These are phyloP conservation scores for Sechiopsis laciniata DNA, from an alignment of 306 rosid species.

Conservation along the genomic window DNA sequence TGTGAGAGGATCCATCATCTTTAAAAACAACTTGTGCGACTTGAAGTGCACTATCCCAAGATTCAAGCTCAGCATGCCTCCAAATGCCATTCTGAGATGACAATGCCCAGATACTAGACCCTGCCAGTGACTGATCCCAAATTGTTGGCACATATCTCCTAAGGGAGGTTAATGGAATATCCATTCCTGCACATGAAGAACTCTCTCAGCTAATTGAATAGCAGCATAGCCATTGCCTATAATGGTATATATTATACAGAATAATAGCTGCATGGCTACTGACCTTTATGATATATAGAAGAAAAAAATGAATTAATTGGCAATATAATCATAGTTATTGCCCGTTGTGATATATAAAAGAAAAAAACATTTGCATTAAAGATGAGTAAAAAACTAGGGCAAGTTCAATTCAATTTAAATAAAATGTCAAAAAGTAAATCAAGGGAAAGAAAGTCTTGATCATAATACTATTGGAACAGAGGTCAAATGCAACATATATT, in stretches of 20 bases:
- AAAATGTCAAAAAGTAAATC: not conserved
- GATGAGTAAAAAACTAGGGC: conserved; percentile 14
- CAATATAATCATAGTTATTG: not conserved
- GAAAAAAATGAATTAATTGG: not conserved
- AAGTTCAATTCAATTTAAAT: not conserved
- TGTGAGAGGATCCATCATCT: conserved; percentile 67
- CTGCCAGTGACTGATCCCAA: conserved; percentile 67
- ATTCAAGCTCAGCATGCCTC: conserved; percentile 88
- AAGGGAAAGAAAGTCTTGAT: not conserved
- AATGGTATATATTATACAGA: conserved; percentile 1
- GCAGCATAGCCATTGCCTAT: not conserved
- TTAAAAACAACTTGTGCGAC: conserved; percentile 75
- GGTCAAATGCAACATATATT: not conserved
- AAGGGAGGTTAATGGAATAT: conserved; percentile 59
- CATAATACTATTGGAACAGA: not conserved
- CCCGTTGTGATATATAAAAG: no score
- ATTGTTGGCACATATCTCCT: conserved; percentile 57
- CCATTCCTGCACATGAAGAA: conserved; percentile 54
- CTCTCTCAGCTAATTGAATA: conserved; percentile 13
- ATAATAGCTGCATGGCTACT: conserved; percentile 10
- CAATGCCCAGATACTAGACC: conserved; percentile 74
- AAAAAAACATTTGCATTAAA: no score
- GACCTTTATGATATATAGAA: not conserved
- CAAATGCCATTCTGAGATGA: conserved; percentile 59
- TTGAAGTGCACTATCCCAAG: conserved; percentile 63